Percentiles rank a stretch among this genome's conserved stretches.
Conservation (phyloP, 345 rosid species). For the Angophora floribunda region DNA sequence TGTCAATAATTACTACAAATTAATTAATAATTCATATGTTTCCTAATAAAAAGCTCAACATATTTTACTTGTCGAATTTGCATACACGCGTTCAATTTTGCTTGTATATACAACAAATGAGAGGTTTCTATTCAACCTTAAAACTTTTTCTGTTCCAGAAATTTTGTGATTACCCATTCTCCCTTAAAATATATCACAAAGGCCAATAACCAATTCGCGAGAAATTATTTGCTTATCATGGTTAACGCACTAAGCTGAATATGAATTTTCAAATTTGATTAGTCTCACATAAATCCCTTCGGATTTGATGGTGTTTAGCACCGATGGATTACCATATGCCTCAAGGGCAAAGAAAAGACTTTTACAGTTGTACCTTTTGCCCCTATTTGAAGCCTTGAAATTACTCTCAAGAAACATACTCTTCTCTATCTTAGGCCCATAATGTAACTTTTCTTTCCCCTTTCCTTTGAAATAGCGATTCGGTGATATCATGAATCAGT, state of each 20-base stretch:
- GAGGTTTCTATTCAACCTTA: not conserved
- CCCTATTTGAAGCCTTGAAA: not conserved
- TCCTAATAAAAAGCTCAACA: not conserved
- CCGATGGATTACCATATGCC: not conserved
- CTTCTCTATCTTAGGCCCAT: no score
- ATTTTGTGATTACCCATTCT: not conserved
- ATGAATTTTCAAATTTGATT: fast-evolving
- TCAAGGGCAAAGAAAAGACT: not conserved
- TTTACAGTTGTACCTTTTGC: not conserved
- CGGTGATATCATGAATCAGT: not conserved
- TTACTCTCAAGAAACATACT: no score
- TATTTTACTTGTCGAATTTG: not conserved
- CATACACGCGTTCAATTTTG: not conserved
- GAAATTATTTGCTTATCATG: not conserved
- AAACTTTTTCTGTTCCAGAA: not conserved
- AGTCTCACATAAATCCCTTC: not conserved
- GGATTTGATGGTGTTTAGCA: not conserved
- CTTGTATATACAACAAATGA: not conserved
- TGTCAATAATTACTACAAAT: not conserved
- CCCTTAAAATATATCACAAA: not conserved
- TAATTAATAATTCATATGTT: no score
- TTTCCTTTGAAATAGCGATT: no score
- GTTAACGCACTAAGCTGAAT: not conserved
- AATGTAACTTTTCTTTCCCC: no score
- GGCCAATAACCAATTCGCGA: not conserved